Conservation (phyloP, 176 grass and related monocot genomes). For the Bonia amplexicaulis region DNA sequence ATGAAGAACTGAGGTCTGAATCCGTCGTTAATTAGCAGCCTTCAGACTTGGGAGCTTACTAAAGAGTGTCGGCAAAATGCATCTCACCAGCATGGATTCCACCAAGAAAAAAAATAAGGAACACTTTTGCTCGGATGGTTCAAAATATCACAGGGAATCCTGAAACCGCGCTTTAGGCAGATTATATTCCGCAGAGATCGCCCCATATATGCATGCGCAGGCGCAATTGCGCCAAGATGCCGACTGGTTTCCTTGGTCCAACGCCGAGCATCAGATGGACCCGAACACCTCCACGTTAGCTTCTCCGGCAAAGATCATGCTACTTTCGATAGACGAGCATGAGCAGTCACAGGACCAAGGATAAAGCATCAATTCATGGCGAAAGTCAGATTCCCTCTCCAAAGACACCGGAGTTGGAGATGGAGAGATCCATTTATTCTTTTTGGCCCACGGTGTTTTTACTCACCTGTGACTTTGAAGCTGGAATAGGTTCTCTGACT, state of each 20-base stretch:
- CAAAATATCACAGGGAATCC: constrained; percentile 35
- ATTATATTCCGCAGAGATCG: constrained; percentile 45
- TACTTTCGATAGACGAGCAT: background rate
- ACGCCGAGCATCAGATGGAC: constrained; percentile 3
- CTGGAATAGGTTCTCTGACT: background rate
- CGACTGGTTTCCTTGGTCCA: constrained; percentile 21
- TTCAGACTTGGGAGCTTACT: background rate
- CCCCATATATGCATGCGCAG: background rate
- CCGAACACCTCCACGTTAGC: constrained; percentile 19
- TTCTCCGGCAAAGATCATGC: background rate
- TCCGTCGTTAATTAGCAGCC: background rate
- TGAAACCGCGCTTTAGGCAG: constrained; percentile 22
- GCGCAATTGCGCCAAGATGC: constrained; percentile 13
- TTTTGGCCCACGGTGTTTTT: background rate
- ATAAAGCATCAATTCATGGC: background rate
- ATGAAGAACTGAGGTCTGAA: background rate
- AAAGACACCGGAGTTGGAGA: constrained; percentile 31
- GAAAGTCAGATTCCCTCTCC: constrained; percentile 41
- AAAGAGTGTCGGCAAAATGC: background rate
- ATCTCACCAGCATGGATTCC: background rate
- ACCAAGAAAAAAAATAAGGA: background rate
- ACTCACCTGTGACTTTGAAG: background rate
- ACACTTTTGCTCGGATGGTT: background rate
- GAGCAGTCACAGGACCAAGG: background rate
- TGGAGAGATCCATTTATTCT: constrained; percentile 11